Evolutionary conservation across 164 flowering plant species (phyloP), one percentile per base, ranked within the genome.

Genomic region (Brasenia schreberi): DNA sequence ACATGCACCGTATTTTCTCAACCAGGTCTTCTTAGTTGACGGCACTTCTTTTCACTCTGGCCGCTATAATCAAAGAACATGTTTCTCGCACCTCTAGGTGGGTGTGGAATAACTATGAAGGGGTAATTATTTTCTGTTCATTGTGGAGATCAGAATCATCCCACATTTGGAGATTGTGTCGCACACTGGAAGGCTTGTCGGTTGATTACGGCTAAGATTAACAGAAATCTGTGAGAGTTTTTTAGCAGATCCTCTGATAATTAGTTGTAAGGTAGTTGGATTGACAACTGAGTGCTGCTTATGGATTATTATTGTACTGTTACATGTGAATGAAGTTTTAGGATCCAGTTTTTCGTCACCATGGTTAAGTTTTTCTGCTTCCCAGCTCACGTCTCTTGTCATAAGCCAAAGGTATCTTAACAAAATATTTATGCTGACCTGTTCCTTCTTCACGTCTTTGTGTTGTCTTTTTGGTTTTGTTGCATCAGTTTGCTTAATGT

Each of bases 301-400:
- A 7, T 10, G 61, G 44, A 39, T 63, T 56, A 56, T 4, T 74
- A 69, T 68, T 72, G 61, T 62, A 62, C 43, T 64, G 61, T 61
- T 72, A 68, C 42, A 61, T 64, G 19, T 64, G 18, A 45, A 70
- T 74, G 79, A 83, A 74, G 79, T 64, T 71, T 61, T n/a, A 61
- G 66, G 19, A 68, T 18, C 56, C 19, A 69, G 67, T 44, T 43
- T 67, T 52, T 65, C 7, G 10, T 14, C 68, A 77, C 18, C 69
- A 92, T 89, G 96, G 84, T 88, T 73, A 83, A 83, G 69, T 88
- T 88, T 77, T 82, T 85, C 18, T 92, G 96, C 86, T 89, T 92
- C 83, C 69, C 76, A 56, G 61, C 79, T 72, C 81, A 74, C 71
- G 66, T 64, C 68, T 78, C 75, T 59, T 19, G 19, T 73, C 76